Base-by-base conservation (phyloP, 768 basidiomycete genomes). In the Amanita pseudoporphyria region DNA sequence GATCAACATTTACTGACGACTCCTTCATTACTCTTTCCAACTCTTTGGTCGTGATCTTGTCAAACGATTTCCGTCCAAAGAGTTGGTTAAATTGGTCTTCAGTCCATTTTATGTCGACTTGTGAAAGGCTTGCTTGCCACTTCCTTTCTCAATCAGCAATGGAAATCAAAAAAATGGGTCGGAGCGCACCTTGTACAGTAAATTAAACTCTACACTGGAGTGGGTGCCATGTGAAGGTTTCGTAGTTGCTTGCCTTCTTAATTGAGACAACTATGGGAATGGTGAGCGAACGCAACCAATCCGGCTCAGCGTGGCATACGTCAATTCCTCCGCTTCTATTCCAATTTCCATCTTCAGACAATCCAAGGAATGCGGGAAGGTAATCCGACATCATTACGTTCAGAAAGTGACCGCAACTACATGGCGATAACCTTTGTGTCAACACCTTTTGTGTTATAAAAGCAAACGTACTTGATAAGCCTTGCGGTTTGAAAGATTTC, bases 151-250 rank as follows among this genome's bases (percentile, higher is more conserved):
- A 12, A 9, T 46, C 33, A 52, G 41, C n/a, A 9, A 24, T 7
- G 4, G 26, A 4, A n/a, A 31, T 9, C 7, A 24, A 44, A 6
- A 16, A 24, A 24, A 0, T 19, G 36, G 35, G 9, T 42, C 13
- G 26, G 30, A 18, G 55, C 63, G 40, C 53, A 71, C 71, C 31
- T 71, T 51, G 60, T 75, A 75, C 2, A 74, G 58, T n/a, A 72
- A 46, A 39, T 71, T 84, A 66, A 86, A 87, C 58, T 87, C 86
- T 24, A 84, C 69, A 24, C 82, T 84, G 48, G 72, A 72, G 51
- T 76, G 76, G 55, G 86, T 85, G 13, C 85, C 85, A 40, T 71
- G 65, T 6, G 84, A 86, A 9, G 79, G 71, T 2, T 56, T 57
- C 2, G 14, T 36, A 24, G 30, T 40, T 5, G 32, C 31, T 43